Conservation (phyloP, 768 basidiomycete genomes). For the Filobasidium wieringae region DNA sequence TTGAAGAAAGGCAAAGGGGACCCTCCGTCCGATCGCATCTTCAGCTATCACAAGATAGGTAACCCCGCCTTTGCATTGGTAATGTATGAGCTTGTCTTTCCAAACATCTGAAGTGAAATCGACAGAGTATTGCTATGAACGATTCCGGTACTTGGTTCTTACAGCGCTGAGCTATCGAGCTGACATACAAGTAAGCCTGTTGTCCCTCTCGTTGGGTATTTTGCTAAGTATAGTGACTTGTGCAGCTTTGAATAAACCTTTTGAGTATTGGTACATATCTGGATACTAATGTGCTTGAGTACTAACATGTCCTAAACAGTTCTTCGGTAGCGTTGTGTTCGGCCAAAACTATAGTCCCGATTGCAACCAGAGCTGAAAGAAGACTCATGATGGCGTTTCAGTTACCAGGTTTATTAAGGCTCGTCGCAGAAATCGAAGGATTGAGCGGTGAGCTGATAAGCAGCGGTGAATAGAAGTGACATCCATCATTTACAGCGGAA, state of each 20-base stretch:
- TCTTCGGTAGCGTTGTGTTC: constrained; percentile 69
- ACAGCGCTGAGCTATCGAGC: too few relatives aligned
- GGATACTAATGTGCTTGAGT: not conserved
- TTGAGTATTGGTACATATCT: not conserved
- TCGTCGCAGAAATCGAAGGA: too few relatives aligned
- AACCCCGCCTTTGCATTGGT: constrained; percentile 76
- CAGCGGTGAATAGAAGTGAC: too few relatives aligned
- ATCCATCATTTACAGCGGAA: too few relatives aligned
- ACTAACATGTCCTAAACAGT: constrained; percentile 76
- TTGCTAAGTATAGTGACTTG: constrained; percentile 68
- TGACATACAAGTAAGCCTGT: constrained; percentile 43
- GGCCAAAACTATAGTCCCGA: constrained; percentile 67
- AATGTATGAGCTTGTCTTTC: constrained; percentile 79
- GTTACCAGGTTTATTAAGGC: too few relatives aligned
- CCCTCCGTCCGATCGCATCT: constrained; percentile 75
- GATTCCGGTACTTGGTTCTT: not conserved
- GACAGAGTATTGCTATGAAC: not conserved
- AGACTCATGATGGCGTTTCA: constrained; percentile 42
- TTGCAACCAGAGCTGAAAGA: constrained; percentile 73
- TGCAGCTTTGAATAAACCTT: constrained; percentile 21
- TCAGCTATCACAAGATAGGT: constrained; percentile 90
- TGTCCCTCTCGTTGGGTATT: constrained; percentile 85
- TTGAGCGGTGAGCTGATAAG: too few relatives aligned
- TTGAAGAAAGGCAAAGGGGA: constrained; percentile 84
- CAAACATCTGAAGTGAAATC: constrained; percentile 26